phyloP scores from a whole-genome alignment of 352 stramenopile species.

The Pythium oligandrum region DNA sequence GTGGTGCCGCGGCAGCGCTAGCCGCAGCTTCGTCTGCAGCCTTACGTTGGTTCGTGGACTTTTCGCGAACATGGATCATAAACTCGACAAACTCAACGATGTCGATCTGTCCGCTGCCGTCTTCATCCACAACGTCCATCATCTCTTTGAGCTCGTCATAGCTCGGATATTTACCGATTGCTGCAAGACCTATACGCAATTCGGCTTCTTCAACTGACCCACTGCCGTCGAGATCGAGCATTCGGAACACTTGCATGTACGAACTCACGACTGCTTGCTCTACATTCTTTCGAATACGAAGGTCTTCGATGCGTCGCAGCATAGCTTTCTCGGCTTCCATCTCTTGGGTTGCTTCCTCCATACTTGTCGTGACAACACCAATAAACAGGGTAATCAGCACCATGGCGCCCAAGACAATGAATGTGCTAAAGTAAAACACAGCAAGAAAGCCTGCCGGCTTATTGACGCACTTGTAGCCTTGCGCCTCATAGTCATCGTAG shows the following conservation, averaged over 20 bases:
- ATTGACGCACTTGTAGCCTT: slow-evolving; percentile 58
- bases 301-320: slow-evolving; percentile 48
- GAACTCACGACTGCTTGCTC: slow-evolving; percentile 42
- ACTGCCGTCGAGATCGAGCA: slow-evolving; percentile 78
- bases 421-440: slow-evolving; percentile 76
- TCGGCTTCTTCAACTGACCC: slow-evolving; percentile 84
- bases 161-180: slow-evolving; percentile 74
- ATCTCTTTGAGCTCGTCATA: slow-evolving; percentile 84
- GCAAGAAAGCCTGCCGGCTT: slow-evolving; percentile 37
- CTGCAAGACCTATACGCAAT: slow-evolving; percentile 67
- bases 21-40: no score
- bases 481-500: slow-evolving; percentile 50
- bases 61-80: slow-evolving; percentile 78
- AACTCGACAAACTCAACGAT: slow-evolving; percentile 86
- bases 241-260: slow-evolving; percentile 82
- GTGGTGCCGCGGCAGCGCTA: no score
- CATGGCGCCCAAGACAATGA: slow-evolving; percentile 82
- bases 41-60: slow-evolving; percentile 38
- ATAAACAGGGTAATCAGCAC: slow-evolving; percentile 91
- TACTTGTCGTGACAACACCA: slow-evolving; percentile 88
- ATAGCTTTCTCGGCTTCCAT: slow-evolving; percentile 76
- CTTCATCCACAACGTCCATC: slow-evolving; percentile 84
- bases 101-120: slow-evolving; percentile 81
- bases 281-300: slow-evolving; percentile 50
- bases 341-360: slow-evolving; percentile 87